phyloP scores from a whole-genome alignment of 306 rosid species.

The Dryas alaskensis region DNA sequence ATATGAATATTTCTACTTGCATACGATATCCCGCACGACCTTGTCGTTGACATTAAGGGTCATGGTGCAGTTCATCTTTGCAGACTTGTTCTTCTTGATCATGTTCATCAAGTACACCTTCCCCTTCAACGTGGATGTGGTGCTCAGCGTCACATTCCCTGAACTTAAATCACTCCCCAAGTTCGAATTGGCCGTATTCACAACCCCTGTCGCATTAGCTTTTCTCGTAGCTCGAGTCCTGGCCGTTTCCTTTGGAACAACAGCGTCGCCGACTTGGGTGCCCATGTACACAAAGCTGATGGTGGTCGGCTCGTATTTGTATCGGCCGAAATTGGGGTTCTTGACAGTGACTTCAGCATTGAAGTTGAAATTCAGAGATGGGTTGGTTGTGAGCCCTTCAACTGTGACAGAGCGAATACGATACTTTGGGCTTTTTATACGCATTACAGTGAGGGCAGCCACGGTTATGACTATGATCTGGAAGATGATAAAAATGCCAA shows the following conservation, averaged over 20 bases:
- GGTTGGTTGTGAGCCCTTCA: neutral
- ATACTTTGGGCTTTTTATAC: conserved; percentile 18
- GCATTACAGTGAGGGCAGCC: conserved; percentile 3
- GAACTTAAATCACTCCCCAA: conserved; percentile 4
- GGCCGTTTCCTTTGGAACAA: conserved; percentile 14
- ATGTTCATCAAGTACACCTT: conserved; percentile 26
- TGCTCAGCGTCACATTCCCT: conserved; percentile 13
- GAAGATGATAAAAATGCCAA: neutral
- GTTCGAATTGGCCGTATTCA: neutral
- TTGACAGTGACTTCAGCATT: conserved; percentile 1
- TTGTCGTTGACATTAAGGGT: conserved; percentile 2
- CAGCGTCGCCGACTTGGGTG: conserved; percentile 4
- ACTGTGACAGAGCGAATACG: conserved; percentile 11
- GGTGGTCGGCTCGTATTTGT: conserved; percentile 9
- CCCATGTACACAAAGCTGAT: neutral
- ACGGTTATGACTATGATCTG: conserved; percentile 8
- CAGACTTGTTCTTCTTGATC: conserved; percentile 19
- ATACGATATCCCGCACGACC: conserved; percentile 10
- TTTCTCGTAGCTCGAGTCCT: conserved; percentile 20
- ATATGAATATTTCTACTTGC: conserved; percentile 5
- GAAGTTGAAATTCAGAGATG: conserved; percentile 8
- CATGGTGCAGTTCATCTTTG: conserved; percentile 24
- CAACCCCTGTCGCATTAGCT: neutral
- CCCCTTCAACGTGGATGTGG: conserved; percentile 12
- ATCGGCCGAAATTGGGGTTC: conserved; percentile 23